Base-by-base conservation (phyloP, 352 stramenopile genomes). In the Plasmopara muralis region DNA sequence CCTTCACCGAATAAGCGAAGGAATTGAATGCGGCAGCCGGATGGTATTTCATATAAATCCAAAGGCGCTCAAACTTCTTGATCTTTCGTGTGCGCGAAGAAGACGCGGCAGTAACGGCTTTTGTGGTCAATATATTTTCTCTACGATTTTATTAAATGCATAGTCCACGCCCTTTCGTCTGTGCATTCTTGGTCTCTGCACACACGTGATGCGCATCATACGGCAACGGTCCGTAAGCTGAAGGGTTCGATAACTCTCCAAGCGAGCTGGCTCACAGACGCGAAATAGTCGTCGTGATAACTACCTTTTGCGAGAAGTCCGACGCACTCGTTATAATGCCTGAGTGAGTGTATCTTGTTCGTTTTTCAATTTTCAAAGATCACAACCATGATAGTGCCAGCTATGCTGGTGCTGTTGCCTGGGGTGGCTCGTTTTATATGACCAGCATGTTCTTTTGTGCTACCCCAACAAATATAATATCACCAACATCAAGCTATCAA, bases 31-130 rank as follows among this genome's bases (percentile, higher is more conserved):
- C 29, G 28, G n/a, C 20, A 29, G 20, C 15, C n/a, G 28, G 39
- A 49, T 14, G 9, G 4, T 13, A 29, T 25, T 14, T 39, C 25
- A 33, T 39, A 28, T 0, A 37, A 10, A 42, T 29, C 10, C 53
- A 38, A n/a, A 57, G 57, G 1, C 51, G 0, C 18, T 63, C 9
- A 49, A 60, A 25, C 33, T 10, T 6, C 58, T 47, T 52, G 12
- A 20, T 45, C 48, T 15, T 53, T 59, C 8, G 31, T 59, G 4
- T 55, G 47, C 2, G 48, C 49, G 12, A 56, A 18, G 30, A 68
- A 47, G 4, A 63, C 31, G 2, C 45, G 4, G 13, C 50, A 57
- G 35, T 68, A 64, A 18, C 60, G 57, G 6, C 29, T 37, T 6
- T 53, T 43, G n/a, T 57, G 40, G 12, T 64, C 15, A 4, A 64